phyloP scores from a whole-genome alignment of 805 yeast species.

The Lipomyces mesembrius region DNA sequence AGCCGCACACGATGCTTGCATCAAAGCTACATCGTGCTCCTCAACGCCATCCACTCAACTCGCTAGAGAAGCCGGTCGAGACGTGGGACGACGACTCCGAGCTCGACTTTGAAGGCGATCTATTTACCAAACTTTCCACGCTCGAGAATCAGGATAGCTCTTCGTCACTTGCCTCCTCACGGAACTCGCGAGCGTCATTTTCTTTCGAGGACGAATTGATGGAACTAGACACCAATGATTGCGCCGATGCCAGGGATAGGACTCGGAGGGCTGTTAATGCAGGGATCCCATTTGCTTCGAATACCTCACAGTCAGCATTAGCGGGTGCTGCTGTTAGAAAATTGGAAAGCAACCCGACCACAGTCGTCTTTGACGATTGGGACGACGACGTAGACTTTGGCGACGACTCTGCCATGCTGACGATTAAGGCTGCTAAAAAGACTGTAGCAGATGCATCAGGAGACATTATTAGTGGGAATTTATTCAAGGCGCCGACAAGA shows the following conservation, averaged over 20 bases:
- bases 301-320: not conserved
- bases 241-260: not conserved
- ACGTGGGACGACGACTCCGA: constrained; percentile 35
- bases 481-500: constrained; percentile 10
- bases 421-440: not conserved
- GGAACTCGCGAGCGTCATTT: not conserved
- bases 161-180: constrained; percentile 18
- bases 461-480: constrained; percentile 16
- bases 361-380: not conserved
- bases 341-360: not conserved
- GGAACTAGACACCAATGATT: not conserved
- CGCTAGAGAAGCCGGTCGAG: constrained; percentile 22
- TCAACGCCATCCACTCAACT: constrained; percentile 28
- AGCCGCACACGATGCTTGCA: not conserved
- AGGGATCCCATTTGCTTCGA: not conserved
- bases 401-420: constrained; percentile 13
- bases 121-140: constrained; percentile 23
- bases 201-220: constrained; percentile 3
- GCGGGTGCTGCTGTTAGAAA: not conserved
- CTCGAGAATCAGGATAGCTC: constrained; percentile 7
- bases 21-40: not conserved
- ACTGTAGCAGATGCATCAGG: not conserved
- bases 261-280: not conserved
- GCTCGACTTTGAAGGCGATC: constrained; percentile 27
- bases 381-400: constrained; percentile 11